Percentiles rank a stretch among this genome's conserved stretches.
Conservation (phyloP, 2,329 filamentous ascomycete genomes). For the Dactylellina drechsleri region DNA sequence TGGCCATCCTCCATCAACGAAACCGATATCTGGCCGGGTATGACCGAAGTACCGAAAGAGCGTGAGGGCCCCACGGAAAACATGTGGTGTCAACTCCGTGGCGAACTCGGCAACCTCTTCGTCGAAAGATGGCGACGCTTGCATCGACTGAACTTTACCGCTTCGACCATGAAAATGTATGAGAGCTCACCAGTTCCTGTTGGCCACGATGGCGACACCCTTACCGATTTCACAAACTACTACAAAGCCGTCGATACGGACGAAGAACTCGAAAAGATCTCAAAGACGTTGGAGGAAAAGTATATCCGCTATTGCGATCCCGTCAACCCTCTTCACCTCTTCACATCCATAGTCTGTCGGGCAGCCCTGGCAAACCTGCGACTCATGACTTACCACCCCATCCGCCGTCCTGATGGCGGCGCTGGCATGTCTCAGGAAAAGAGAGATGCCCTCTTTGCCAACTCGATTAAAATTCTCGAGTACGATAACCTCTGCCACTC, state of each 20-base stretch:
- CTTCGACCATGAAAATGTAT: slow-evolving; percentile 14
- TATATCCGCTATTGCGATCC: slow-evolving; percentile 65
- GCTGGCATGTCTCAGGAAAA: slow-evolving; percentile 58
- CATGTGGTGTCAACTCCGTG: slow-evolving; percentile 64
- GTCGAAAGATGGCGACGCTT: slow-evolving; percentile 44
- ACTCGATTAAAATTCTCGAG: slow-evolving; percentile 62
- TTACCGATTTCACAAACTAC: slow-evolving; percentile 51
- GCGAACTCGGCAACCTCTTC: slow-evolving; percentile 63
- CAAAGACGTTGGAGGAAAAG: slow-evolving; percentile 62
- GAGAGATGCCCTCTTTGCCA: slow-evolving; percentile 58
- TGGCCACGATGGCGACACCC: slow-evolving; percentile 20
- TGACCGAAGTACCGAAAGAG: slow-evolving; percentile 37
- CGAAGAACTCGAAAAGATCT: slow-evolving; percentile 62
- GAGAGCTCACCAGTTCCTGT: slow-evolving; percentile 10
- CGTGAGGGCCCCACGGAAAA: slow-evolving; percentile 48
- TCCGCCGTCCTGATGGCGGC: slow-evolving; percentile 56
- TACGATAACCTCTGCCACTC: slow-evolving; percentile 60
- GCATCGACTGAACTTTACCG: slow-evolving; percentile 6
- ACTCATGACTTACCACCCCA: slow-evolving; percentile 59
- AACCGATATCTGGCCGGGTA: slow-evolving; percentile 43
- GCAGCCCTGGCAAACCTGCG: slow-evolving; percentile 59
- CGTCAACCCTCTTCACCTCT: slow-evolving; percentile 61
- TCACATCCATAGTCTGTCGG: slow-evolving; percentile 59
- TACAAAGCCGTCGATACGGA: slow-evolving; percentile 59
- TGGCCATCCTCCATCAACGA: slow-evolving; percentile 41